phyloP scores from a whole-genome alignment of 2,329 filamentous ascomycete genomes.

The Pestalotiopsis fici region DNA sequence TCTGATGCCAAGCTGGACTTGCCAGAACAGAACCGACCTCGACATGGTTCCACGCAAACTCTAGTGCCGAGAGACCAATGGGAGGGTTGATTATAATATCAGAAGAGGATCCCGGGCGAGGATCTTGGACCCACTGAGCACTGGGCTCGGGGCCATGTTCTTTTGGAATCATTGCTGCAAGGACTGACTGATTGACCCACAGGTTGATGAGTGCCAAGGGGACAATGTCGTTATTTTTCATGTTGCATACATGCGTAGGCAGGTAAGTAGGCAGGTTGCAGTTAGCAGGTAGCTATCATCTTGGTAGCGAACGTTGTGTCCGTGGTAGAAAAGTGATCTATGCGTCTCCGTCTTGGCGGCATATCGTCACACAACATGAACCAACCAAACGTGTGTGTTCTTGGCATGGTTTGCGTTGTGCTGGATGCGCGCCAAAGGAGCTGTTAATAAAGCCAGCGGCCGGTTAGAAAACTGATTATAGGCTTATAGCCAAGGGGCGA shows the following conservation, averaged over 20 bases:
- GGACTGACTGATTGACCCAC: not conserved
- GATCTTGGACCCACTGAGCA: not conserved
- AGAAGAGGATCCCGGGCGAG: not conserved
- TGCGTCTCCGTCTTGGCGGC: not conserved
- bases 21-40: not conserved
- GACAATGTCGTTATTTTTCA: not conserved
- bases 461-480: too few relatives aligned
- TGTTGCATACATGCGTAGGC: too few relatives aligned
- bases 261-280: not conserved
- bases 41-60: not conserved
- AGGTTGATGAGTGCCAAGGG: not conserved
- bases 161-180: slow-evolving; percentile 5
- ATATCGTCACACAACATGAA: not conserved
- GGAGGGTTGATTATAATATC: slow-evolving; percentile 1
- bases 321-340: not conserved
- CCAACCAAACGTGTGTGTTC: not conserved
- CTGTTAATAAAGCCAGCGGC: too few relatives aligned
- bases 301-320: not conserved
- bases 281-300: not conserved
- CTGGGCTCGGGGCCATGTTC: not conserved
- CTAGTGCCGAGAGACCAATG: slow-evolving; percentile 1
- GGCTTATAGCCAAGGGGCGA: not conserved
- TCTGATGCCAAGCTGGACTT: not conserved
- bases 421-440: not conserved
- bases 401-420: not conserved